These are phyloP conservation scores for Fusarium verticillioides DNA, from an alignment of 2,329 filamentous ascomycete species.

Conservation along the genomic window DNA sequence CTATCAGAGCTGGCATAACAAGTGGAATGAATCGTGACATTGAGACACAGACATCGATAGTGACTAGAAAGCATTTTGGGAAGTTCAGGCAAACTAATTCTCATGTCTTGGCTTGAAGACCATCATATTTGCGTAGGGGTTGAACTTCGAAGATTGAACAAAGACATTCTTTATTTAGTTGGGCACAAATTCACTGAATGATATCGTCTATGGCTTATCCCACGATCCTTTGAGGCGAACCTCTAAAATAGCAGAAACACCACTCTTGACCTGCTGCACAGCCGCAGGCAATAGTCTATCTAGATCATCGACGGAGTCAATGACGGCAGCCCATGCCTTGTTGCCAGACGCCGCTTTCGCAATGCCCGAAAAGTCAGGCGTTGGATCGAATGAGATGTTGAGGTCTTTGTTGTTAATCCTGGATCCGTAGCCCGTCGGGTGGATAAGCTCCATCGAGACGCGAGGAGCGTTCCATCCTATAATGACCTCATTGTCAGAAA, in stretches of 20 bases:
- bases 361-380: constrained; percentile 67
- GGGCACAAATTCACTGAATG: background rate
- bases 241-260: constrained; percentile 2
- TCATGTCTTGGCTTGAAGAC: background rate
- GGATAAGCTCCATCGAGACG: constrained; percentile 64
- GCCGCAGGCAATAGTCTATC: background rate
- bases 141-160: background rate
- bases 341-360: constrained; percentile 67
- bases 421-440: constrained; percentile 64
- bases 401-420: constrained; percentile 66
- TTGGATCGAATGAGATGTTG: constrained; percentile 68
- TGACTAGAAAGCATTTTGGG: rapidly evolving
- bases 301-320: background rate
- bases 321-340: background rate
- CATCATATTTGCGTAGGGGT: rapidly evolving
- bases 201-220: background rate
- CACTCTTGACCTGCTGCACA: background rate
- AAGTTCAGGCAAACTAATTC: background rate
- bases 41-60: background rate
- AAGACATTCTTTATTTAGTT: background rate
- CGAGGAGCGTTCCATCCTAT: constrained; percentile 66
- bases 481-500: background rate
- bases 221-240: background rate
- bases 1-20: background rate
- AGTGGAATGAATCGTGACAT: background rate